A percentile compares a stretch with the other conserved stretches of the same genome.
Evolutionary conservation across 2,329 filamentous ascomycete genomes (phyloP).

Genomic region (Ophiosphaerella herpotricha): DNA sequence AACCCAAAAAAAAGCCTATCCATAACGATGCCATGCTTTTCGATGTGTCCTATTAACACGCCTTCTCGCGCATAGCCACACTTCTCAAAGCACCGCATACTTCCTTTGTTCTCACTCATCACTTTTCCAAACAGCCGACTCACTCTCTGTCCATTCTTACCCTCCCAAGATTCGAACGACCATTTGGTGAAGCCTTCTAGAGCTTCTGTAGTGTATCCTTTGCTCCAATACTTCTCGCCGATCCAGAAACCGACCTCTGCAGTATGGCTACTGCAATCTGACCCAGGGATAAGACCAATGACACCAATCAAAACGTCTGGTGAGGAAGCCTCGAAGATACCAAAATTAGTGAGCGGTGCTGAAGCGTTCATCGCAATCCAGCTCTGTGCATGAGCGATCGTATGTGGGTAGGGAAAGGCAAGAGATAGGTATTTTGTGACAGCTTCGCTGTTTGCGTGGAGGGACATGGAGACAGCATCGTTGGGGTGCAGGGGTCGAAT

Average conservation of each 20-base stretch:
- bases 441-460: slow-evolving; percentile 34
- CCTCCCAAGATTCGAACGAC: slow-evolving; percentile 33
- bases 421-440: slow-evolving; percentile 45
- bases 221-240: slow-evolving; percentile 43
- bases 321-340: slow-evolving; percentile 13
- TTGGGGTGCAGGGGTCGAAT: slow-evolving; percentile 39
- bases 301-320: slow-evolving; percentile 38
- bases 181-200: slow-evolving; percentile 42
- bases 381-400: slow-evolving; percentile 28
- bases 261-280: slow-evolving; percentile 42
- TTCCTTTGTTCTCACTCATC: slow-evolving; percentile 40
- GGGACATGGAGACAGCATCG: slow-evolving; percentile 33
- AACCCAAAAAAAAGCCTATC: slow-evolving; percentile 44
- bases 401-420: slow-evolving; percentile 48
- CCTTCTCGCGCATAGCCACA: slow-evolving; percentile 47
- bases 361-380: slow-evolving; percentile 44
- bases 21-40: slow-evolving; percentile 41
- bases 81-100: slow-evolving; percentile 44
- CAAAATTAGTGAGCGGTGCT: slow-evolving; percentile 22
- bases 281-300: slow-evolving; percentile 45
- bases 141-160: slow-evolving; percentile 27
- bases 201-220: slow-evolving; percentile 39
- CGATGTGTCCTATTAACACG: slow-evolving; percentile 36
- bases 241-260: slow-evolving; percentile 53
- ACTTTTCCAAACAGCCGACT: slow-evolving; percentile 37